Percentiles rank a stretch among this genome's conserved stretches.
Evolutionary conservation across 2,329 filamentous ascomycete species (phyloP).

Genomic region (Penicillium sp.): DNA sequence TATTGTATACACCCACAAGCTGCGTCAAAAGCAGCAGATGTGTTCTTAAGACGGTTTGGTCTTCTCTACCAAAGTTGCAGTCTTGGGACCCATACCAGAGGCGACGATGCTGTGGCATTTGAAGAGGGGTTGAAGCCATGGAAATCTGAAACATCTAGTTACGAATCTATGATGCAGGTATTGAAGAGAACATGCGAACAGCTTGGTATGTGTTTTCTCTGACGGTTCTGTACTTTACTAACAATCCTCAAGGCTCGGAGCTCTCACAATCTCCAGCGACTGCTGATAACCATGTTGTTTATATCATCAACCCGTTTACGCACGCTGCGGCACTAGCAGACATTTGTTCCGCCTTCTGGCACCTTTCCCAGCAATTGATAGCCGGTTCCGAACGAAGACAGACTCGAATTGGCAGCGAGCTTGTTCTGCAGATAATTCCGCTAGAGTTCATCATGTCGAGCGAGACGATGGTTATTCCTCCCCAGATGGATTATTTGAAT

Average conservation of each 20-base stretch:
- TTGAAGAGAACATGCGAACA: slow-evolving; percentile 35
- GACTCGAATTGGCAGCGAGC: slow-evolving; percentile 40
- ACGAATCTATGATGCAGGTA: slow-evolving; percentile 35
- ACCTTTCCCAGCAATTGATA: slow-evolving; percentile 54
- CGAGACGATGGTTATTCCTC: slow-evolving; percentile 52
- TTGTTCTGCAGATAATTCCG: slow-evolving; percentile 59
- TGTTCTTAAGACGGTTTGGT: slow-evolving; percentile 53
- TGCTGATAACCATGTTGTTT: slow-evolving; percentile 52
- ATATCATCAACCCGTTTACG: slow-evolving; percentile 57
- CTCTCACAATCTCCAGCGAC: slow-evolving; percentile 34
- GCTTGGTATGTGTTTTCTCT: slow-evolving; percentile 31
- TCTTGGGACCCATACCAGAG: slow-evolving; percentile 51
- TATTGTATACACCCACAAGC: slow-evolving; percentile 56
- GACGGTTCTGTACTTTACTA: slow-evolving; percentile 5
- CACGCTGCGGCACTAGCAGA: slow-evolving; percentile 47
- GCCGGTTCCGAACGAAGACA: slow-evolving; percentile 36
- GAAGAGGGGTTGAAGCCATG: slow-evolving; percentile 39
- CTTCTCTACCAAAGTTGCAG: slow-evolving; percentile 57
- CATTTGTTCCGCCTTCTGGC: slow-evolving; percentile 57
- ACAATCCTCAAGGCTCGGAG: slow-evolving; percentile 30
- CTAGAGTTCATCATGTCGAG: slow-evolving; percentile 53
- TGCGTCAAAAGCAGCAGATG: slow-evolving; percentile 46
- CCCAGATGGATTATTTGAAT: slow-evolving; percentile 47
- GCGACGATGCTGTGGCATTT: slow-evolving; percentile 41
- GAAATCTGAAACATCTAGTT: slow-evolving; percentile 30